Conservation (phyloP, 768 basidiomycete genomes). For the Xanthoconium purpureum region DNA sequence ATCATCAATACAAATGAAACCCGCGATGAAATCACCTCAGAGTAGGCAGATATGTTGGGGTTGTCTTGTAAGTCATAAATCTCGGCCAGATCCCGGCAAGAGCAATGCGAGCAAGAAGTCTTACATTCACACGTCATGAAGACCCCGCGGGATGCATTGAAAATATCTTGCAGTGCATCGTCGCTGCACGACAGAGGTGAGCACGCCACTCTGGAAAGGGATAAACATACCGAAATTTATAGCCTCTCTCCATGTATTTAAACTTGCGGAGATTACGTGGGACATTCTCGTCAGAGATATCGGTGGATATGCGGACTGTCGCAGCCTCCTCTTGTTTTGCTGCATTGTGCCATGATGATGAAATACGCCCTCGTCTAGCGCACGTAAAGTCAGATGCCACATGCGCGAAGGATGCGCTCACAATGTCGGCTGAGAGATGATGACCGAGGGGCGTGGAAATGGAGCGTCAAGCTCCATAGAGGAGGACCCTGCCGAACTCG, state of each 20-base stretch:
- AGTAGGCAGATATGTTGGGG: constrained; percentile 42
- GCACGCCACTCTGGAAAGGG: background rate
- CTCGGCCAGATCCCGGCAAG: constrained; percentile 48
- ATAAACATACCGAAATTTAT: constrained; percentile 42
- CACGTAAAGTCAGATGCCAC: background rate
- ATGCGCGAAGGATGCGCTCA: constrained; percentile 1
- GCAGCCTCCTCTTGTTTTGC: constrained; percentile 29
- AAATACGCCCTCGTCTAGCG: constrained; percentile 25
- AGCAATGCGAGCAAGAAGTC: constrained; percentile 40
- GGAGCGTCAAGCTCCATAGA: constrained; percentile 1
- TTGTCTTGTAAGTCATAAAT: constrained; percentile 29
- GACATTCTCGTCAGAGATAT: constrained; percentile 35
- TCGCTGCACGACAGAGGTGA: constrained; percentile 16
- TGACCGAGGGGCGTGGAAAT: constrained; percentile 14
- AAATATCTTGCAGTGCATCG: constrained; percentile 13
- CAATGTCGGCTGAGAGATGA: constrained; percentile 23
- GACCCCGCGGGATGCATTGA: constrained; percentile 29
- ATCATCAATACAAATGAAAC: background rate
- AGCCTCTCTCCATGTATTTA: constrained; percentile 51
- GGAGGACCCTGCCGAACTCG: constrained; percentile 15
- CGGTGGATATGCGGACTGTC: constrained; percentile 32
- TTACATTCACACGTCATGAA: constrained; percentile 47
- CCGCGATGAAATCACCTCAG: constrained; percentile 23
- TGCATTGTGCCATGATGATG: constrained; percentile 31
- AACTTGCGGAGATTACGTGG: constrained; percentile 46